Conservation (phyloP, 2,329 filamentous ascomycete species). For the Colletotrichum australisinense region DNA sequence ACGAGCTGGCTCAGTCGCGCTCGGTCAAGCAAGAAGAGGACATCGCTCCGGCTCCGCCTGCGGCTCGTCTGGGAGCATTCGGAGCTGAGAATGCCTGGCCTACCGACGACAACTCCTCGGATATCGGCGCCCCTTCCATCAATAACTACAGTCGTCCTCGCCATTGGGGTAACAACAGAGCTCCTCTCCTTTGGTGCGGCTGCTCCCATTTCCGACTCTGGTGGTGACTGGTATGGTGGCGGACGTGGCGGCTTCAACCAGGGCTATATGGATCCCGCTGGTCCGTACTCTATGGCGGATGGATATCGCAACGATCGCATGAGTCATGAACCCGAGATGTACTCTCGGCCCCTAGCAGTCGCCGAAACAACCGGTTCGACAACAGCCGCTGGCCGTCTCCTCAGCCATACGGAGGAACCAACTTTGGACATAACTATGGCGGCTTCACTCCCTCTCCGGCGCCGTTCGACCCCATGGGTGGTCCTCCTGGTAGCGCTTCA, state of each 20-base stretch:
- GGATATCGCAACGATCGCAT: slow-evolving; percentile 58
- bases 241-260: slow-evolving; percentile 52
- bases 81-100: slow-evolving; percentile 61
- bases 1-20: slow-evolving; percentile 75
- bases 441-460: slow-evolving; percentile 38
- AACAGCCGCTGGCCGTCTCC: slow-evolving; percentile 56
- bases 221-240: slow-evolving; percentile 58
- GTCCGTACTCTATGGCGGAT: slow-evolving; percentile 51
- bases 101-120: slow-evolving; percentile 66
- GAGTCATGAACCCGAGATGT: slow-evolving; percentile 60
- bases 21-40: slow-evolving; percentile 65
- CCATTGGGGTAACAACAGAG: slow-evolving; percentile 65
- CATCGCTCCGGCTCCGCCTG: neutral
- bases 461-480: slow-evolving; percentile 39
- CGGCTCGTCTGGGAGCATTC: slow-evolving; percentile 11
- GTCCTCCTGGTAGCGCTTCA: slow-evolving; percentile 46
- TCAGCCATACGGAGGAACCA: slow-evolving; percentile 47
- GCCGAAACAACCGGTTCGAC: slow-evolving; percentile 56
- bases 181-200: slow-evolving; percentile 44
- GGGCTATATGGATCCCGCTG: slow-evolving; percentile 53
- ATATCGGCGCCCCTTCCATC: slow-evolving; percentile 66
- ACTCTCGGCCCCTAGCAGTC: slow-evolving; percentile 55
- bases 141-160: slow-evolving; percentile 65
- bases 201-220: slow-evolving; percentile 51
- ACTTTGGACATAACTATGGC: slow-evolving; percentile 42